Evolutionary conservation across 2,329 filamentous ascomycete genomes (phyloP).

Genomic region (Didymellaceae sp.): DNA sequence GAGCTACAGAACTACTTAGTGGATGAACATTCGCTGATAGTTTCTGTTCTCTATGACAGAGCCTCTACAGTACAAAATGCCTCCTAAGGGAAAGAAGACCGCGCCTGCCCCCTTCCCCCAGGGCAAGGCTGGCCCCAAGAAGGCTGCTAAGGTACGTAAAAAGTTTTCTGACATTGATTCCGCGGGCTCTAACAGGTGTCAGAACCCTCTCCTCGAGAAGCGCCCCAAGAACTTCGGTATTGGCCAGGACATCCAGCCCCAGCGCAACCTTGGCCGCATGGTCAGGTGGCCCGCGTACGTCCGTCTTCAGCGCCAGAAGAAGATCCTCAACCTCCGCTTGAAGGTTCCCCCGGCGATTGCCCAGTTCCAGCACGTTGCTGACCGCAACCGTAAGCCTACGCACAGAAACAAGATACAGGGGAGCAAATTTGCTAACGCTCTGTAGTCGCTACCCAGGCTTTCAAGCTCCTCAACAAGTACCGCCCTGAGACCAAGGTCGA

Average conservation of each 20-base stretch:
- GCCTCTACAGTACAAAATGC: slow-evolving; percentile 68
- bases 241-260: slow-evolving; percentile 84
- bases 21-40: slow-evolving; percentile 85
- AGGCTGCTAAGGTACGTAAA: slow-evolving; percentile 87
- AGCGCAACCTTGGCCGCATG: slow-evolving; percentile 78
- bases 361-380: slow-evolving; percentile 95
- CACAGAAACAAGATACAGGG: slow-evolving; percentile 62
- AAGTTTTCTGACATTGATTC: not conserved
- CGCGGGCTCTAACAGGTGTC: slow-evolving; percentile 29
- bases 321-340: slow-evolving; percentile 97
- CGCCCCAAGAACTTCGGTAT: slow-evolving; percentile 97
- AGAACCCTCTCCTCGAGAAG: slow-evolving; percentile 99
- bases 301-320: slow-evolving; percentile 90
- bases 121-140: slow-evolving; percentile 87
- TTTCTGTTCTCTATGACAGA: slow-evolving; percentile 99
- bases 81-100: slow-evolving; percentile 96
- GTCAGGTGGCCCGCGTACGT: slow-evolving; percentile 97
- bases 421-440: slow-evolving; percentile 42
- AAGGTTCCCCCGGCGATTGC: slow-evolving; percentile 98
- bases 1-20: slow-evolving; percentile 62
- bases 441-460: slow-evolving; percentile 83
- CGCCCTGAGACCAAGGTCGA: slow-evolving; percentile 97
- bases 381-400: slow-evolving; percentile 46
- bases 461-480: slow-evolving; percentile 99
- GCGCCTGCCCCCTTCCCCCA: slow-evolving; percentile 76